A percentile compares a stretch with the other conserved stretches of the same genome.
Evolutionary conservation across 306 rosid species (phyloP).

Genomic region (Cucumis cinereus): DNA sequence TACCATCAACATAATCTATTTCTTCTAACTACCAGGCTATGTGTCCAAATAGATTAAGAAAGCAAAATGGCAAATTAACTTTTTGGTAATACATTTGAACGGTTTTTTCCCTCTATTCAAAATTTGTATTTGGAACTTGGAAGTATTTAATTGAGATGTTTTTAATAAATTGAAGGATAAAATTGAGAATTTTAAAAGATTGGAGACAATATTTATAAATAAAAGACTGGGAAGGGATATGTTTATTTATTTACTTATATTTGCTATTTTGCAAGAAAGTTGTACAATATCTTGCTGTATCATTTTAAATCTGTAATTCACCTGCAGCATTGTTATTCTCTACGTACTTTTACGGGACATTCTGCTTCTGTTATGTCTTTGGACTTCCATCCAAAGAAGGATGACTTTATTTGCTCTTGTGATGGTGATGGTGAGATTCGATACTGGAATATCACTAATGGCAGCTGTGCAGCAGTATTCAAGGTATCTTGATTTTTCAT

Average conservation of each 20-base stretch:
- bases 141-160: not conserved
- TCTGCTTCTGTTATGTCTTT: conserved; percentile 67
- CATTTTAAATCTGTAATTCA: not conserved
- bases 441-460: conserved; percentile 86
- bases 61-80: no score
- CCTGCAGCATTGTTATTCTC: conserved; percentile 80
- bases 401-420: conserved; percentile 86
- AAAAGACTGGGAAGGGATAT: not conserved
- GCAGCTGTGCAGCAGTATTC: conserved; percentile 54
- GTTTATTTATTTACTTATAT: not conserved
- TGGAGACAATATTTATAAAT: not conserved
- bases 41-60: no score
- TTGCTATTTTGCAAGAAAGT: not conserved
- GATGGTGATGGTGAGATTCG: conserved; percentile 91
- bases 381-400: conserved; percentile 92
- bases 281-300: not conserved
- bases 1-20: no score
- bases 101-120: no score
- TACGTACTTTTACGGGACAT: conserved; percentile 84
- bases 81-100: no score
- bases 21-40: no score
- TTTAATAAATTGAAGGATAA: not conserved
- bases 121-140: no score
- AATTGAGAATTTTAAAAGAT: not conserved
- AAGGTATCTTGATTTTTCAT: conserved; percentile 39